A percentile compares a stretch with the other conserved stretches of the same genome.
Evolutionary conservation across 306 rosid species (phyloP).

Genomic region (Luffa acutangula): DNA sequence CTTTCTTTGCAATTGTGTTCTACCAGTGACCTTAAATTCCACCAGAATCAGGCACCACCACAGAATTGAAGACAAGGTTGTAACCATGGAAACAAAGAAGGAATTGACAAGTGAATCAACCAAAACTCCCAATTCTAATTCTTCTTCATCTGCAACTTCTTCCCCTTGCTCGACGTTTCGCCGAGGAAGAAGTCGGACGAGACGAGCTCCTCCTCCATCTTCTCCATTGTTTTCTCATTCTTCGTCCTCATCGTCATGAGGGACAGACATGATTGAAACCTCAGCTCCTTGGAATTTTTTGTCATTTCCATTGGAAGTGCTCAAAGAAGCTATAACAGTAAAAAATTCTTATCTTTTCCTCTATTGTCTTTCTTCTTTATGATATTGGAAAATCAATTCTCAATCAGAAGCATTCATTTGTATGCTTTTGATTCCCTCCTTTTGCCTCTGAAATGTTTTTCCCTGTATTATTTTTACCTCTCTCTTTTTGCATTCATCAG

Average conservation of each 20-base stretch:
- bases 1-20: conserved; percentile 78
- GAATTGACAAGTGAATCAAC: conserved; percentile 26
- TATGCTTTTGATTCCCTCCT: neutral
- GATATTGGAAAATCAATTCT: neutral
- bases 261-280: neutral
- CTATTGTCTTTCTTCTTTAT: neutral
- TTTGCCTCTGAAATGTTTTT: neutral
- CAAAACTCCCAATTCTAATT: conserved; percentile 29
- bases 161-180: conserved; percentile 31
- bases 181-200: conserved; percentile 67
- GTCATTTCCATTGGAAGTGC: conserved; percentile 1
- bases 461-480: neutral
- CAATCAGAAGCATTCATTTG: neutral
- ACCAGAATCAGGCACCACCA: conserved; percentile 79
- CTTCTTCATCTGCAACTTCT: conserved; percentile 26
- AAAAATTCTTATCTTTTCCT: neutral
- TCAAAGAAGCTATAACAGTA: neutral
- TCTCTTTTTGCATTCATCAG: neutral
- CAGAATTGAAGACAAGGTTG: conserved; percentile 43
- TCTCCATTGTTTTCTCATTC: conserved; percentile 53
- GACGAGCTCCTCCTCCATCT: conserved; percentile 68
- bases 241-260: neutral
- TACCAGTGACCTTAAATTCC: conserved; percentile 64
- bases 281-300: neutral
- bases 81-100: conserved; percentile 41